These are phyloP conservation scores for Aspergillus arachidicola DNA, from an alignment of 2,329 filamentous ascomycete genomes.

Conservation along the genomic window DNA sequence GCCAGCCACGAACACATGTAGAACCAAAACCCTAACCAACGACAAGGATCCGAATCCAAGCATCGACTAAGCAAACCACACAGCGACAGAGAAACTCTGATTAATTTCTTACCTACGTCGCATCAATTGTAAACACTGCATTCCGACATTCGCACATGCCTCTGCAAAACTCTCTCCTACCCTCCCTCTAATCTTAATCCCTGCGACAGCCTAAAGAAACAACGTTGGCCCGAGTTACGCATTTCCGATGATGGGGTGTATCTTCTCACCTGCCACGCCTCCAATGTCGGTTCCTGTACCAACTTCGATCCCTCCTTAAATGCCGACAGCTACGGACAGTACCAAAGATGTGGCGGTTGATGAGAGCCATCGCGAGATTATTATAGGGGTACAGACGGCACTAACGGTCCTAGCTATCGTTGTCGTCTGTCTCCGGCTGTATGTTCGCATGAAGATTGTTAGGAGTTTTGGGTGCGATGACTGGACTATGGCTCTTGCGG, in stretches of 20 bases:
- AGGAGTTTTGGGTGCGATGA: conserved; percentile 3
- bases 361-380: background rate
- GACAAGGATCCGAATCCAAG: background rate
- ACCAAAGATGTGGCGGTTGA: background rate
- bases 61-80: too few species aligned
- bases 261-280: background rate
- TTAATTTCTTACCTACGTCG: too few species aligned
- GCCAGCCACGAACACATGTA: background rate
- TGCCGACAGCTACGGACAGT: background rate
- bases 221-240: background rate
- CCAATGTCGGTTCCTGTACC: background rate
- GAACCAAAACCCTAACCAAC: background rate
- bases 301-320: background rate
- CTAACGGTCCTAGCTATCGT: background rate
- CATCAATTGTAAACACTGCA: too few species aligned
- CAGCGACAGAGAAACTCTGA: too few species aligned
- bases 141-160: too few species aligned
- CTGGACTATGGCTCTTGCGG: conserved; percentile 6
- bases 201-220: background rate
- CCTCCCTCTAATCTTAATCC: background rate
- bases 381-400: conserved; percentile 1
- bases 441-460: conserved; percentile 4
- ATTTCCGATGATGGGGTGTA: background rate
- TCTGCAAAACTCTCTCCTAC: too few species aligned
- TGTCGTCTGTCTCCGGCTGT: conserved; percentile 1